Evolutionary conservation across 164 flowering plant genomes (phyloP), one percentile per base, ranked within the genome.

Genomic region (Cinnamomum chago): DNA sequence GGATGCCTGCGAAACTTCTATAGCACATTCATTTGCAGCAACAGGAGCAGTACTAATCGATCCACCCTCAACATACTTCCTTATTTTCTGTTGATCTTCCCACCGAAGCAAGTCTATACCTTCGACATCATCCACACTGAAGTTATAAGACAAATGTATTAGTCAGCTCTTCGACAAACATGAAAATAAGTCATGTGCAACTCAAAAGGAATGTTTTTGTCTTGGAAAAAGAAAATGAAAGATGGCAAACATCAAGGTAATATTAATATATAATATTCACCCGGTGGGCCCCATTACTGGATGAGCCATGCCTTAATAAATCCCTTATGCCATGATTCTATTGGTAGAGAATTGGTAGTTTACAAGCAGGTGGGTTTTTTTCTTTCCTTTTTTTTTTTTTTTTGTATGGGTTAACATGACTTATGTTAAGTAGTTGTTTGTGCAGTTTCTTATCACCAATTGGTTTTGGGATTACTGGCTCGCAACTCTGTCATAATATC

Each of bases 21-120:
- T 77, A 28, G 86, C 81, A 72, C 74, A 78, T 78, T 88, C 89
- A 80, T 72, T 72, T 50, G 66, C 62, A 73, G 80, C 55, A 51
- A 75, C 78, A 67, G 76, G 60, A 67, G 72, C 62, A 13, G 77
- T 30, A 62, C 68, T 76, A 17, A 75, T 47, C 18, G 85, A 67
- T 71, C 85, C 83, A 58, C 77, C 81, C 72, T 93, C 91, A 18
- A 88, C 77, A 76, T 90, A 89, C 51, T 87, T 85, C 72, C 92
- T 88, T 64, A 94, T 85, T 79, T 83, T 90, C 76, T 92, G 89
- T 72, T 94, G 98, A 83, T 96, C 98, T 79, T 96, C 97, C 98
- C 98, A 96, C 60, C 99, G 90, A 66, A 96, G 90, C 23, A 73
- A 78, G 79, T 94, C 96, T 55, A 96, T 67, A 76, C 97, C 97